These are phyloP conservation scores for Helotiales sp. DNA, from an alignment of 2,329 filamentous ascomycete species.

Conservation along the genomic window DNA sequence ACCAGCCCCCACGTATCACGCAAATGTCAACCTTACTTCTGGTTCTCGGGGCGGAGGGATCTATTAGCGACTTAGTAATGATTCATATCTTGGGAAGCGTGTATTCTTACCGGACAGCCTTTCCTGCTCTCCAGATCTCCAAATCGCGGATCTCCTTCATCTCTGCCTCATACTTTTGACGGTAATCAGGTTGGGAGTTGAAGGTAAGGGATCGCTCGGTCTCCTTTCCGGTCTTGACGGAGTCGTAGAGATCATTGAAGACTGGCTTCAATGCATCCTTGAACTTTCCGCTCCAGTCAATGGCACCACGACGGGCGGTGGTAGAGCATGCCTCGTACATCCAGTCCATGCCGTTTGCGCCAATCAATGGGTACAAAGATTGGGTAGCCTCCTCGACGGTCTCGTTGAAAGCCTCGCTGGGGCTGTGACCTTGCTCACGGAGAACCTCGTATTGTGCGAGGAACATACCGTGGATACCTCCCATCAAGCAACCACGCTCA, in stretches of 20 bases:
- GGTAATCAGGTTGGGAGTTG: conserved; percentile 95
- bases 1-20: conserved; percentile 17
- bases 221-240: conserved; percentile 89
- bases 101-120: conserved; percentile 80
- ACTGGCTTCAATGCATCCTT: conserved; percentile 98
- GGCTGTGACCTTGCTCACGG: conserved; percentile 96
- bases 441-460: conserved; percentile 99
- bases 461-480: conserved; percentile 99
- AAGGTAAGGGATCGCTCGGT: conserved; percentile 96
- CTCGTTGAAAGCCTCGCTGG: conserved; percentile 99
- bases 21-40: conserved; percentile 57
- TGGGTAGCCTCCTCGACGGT: conserved; percentile 99
- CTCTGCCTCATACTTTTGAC: conserved; percentile 96
- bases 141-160: conserved; percentile 97
- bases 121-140: conserved; percentile 99
- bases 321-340: conserved; percentile 99
- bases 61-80: conserved; percentile 46
- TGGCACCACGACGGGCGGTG: conserved; percentile 95
- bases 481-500: conserved; percentile 99
- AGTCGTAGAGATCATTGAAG: conserved; percentile 96
- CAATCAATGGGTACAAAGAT: conserved; percentile 96
- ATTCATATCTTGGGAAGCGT: conserved; percentile 2
- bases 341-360: conserved; percentile 99
- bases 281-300: conserved; percentile 98
- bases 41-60: conserved; percentile 84